Conservation (phyloP, 306 rosid species). For the Amphicarpaea edgeworthii region DNA sequence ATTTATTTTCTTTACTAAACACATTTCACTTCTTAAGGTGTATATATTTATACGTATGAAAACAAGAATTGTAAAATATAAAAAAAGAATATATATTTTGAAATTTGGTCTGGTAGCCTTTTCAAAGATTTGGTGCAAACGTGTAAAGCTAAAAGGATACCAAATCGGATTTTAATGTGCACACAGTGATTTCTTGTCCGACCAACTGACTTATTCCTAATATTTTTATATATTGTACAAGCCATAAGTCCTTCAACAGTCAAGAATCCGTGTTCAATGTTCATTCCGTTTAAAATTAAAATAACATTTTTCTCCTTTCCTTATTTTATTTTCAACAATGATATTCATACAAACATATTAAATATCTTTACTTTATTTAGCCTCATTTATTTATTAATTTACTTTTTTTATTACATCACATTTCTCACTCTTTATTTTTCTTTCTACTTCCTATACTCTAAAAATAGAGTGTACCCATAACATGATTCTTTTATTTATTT, state of each 20-base stretch:
- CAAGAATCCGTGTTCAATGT: slow-evolving; percentile 33
- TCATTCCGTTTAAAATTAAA: slow-evolving; percentile 1
- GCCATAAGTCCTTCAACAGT: slow-evolving; percentile 32
- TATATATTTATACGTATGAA: neutral
- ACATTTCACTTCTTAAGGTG: neutral
- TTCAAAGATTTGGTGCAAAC: no score
- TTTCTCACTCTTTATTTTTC: neutral
- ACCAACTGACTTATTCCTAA: slow-evolving; percentile 38
- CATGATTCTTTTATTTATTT: neutral
- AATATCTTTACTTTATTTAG: neutral
- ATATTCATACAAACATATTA: neutral
- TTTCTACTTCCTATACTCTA: neutral
- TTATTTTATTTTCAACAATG: neutral
- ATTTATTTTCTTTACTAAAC: neutral
- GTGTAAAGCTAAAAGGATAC: neutral
- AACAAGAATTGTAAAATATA: neutral
- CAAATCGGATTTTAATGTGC: neutral
- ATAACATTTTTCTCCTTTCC: neutral
- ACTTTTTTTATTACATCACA: neutral
- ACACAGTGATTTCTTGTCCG: neutral
- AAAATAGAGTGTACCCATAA: no score
- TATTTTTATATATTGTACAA: slow-evolving; percentile 30
- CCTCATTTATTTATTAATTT: neutral
- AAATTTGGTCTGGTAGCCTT: slow-evolving; percentile 1
- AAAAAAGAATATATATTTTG: no score